Base-by-base conservation (phyloP, 2,329 filamentous ascomycete species). In the Colletotrichum sp. region DNA sequence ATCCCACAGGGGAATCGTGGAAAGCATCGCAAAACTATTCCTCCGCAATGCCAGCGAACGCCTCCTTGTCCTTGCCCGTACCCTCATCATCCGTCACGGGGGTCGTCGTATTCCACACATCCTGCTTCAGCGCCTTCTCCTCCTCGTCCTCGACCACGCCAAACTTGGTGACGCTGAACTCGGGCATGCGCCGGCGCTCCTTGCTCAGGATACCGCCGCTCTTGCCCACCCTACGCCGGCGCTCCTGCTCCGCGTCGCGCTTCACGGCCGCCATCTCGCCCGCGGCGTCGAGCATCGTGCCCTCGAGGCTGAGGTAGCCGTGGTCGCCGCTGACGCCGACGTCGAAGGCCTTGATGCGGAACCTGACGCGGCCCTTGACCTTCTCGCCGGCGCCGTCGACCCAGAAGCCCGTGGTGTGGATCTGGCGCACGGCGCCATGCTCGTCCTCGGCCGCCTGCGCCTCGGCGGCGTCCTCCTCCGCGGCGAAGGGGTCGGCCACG, bases 331-430 rank as follows among this genome's bases (percentile, higher is more conserved):
- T 95, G 63, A 92, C 90, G 32, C 93, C 94, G 1, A 95, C 93
- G 80, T 98, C 96, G 78, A 97, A 95, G 83, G 98, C 95, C 79
- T 93, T 92, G 81, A 98, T 95, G 78, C 93, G 90, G 85, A 98
- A 98, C 69, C 90, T 90, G 49, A 98, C 85, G 81, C 91, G 91
- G 15, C 94, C 94, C 72, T 91, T 90, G 72, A 98, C 89, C 79
- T 91, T 93, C 44, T 92, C 88, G 3, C 95, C 95, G 6, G 89
- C 86, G 4, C 88, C 92, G 83, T 98, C 93, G 52, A 93, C 90
- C 92, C 95, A 99, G 85, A 95, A 94, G 3, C 91, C 96, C 0
- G 89, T 91, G 83, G 85, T 89, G 83, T 89, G 90, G 77, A 89
- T 88, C 81, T 87, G 88, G 75, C 82, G 86, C 71, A 87, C 86